A percentile compares a stretch with the other conserved stretches of the same genome.
These are phyloP conservation scores for Deinandra increscens DNA, from an alignment of 129 eudicot genomes.

Conservation along the genomic window DNA sequence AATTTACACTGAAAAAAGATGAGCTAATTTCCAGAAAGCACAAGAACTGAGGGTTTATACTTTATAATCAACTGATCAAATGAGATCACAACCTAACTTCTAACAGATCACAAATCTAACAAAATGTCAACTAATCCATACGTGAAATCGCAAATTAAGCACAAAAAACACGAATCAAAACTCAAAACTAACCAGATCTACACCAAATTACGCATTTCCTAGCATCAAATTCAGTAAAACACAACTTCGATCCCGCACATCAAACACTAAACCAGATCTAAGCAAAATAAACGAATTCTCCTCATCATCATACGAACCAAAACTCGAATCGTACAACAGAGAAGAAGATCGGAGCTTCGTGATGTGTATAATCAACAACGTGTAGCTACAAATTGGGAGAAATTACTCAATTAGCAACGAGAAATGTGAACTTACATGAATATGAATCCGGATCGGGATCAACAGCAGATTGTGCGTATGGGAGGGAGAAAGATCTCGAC, in stretches of 20 bases:
- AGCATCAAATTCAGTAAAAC: neutral
- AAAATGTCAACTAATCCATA: conserved; percentile 9
- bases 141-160: neutral
- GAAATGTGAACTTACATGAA: conserved; percentile 29
- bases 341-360: conserved; percentile 13
- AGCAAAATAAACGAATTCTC: conserved; percentile 21
- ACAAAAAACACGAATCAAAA: neutral
- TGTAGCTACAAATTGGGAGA: neutral
- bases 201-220: conserved; percentile 14
- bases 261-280: conserved; percentile 28
- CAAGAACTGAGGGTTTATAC: conserved; percentile 2
- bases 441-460: conserved; percentile 26
- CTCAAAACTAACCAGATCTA: conserved; percentile 34
- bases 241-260: conserved; percentile 24
- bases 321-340: neutral
- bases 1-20: conserved; percentile 10
- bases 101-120: conserved; percentile 14
- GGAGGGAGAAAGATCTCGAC: conserved; percentile 24
- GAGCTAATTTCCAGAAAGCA: conserved; percentile 7
- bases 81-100: conserved; percentile 29
- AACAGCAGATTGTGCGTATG: conserved; percentile 29
- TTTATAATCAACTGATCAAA: conserved; percentile 2
- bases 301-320: neutral
- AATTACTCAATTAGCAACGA: conserved; percentile 19
- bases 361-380: neutral